A percentile compares a stretch with the other conserved stretches of the same genome.
These are phyloP conservation scores for Neurospora sp. DNA, from an alignment of 495 filamentous ascomycete genomes.

Conservation along the genomic window DNA sequence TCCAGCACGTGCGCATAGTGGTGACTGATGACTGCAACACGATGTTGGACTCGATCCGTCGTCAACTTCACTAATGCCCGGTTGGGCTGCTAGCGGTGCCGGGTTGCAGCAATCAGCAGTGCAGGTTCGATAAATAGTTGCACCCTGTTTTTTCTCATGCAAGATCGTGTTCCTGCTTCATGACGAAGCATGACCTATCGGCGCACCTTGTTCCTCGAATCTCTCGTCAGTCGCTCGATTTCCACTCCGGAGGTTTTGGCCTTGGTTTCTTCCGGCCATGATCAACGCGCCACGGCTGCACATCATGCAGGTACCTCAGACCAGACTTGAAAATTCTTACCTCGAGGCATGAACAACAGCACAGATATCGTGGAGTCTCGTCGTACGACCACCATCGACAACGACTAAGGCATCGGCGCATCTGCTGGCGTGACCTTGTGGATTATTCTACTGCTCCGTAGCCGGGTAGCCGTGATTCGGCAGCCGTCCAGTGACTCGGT, in stretches of 20 bases:
- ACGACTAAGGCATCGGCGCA: not conserved
- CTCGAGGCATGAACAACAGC: not conserved
- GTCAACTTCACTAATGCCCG: not conserved
- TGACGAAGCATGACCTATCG: not conserved
- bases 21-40: not conserved
- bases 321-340: not conserved
- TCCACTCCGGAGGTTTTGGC: not conserved
- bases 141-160: not conserved
- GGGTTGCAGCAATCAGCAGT: not conserved
- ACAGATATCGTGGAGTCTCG: not conserved
- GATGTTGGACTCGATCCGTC: not conserved
- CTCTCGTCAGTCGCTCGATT: not conserved
- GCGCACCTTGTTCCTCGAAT: not conserved
- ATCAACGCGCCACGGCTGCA: constrained; percentile 7
- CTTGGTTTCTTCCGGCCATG: not conserved
- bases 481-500: not conserved
- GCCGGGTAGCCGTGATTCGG: not conserved
- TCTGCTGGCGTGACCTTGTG: not conserved
- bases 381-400: not conserved
- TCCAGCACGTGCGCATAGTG: not conserved
- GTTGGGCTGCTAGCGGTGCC: not conserved
- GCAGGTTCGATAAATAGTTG: not conserved
- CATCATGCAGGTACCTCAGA: constrained; percentile 11
- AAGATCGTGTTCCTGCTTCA: constrained; percentile 2
- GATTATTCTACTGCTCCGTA: not conserved